phyloP scores from a whole-genome alignment of 371 early-diverging fungal species.

The Mortierella polycephala region DNA sequence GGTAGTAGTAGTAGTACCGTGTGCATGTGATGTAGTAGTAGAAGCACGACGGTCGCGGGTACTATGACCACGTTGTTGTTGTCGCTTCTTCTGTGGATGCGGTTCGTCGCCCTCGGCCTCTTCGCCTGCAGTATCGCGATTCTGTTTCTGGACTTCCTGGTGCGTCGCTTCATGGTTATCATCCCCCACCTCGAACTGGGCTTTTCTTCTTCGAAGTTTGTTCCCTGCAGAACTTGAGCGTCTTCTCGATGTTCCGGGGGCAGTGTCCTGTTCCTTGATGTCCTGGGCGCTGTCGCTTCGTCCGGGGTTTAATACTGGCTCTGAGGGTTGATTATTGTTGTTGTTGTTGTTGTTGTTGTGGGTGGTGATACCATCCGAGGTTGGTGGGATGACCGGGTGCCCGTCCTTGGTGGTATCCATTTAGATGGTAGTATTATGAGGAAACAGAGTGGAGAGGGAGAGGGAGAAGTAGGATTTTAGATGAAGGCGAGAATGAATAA shows the following conservation, averaged over 20 bases:
- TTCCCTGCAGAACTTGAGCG: background rate
- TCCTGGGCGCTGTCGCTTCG: background rate
- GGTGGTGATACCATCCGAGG: background rate
- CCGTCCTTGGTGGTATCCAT: background rate
- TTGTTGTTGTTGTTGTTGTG: background rate
- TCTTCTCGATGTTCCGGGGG: background rate
- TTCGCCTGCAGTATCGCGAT: constrained; percentile 18
- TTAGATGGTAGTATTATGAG: background rate
- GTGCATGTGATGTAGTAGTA: background rate
- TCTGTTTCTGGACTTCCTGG: background rate
- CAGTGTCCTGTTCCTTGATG: background rate
- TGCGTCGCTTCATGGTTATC: constrained; percentile 7
- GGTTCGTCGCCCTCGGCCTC: constrained; percentile 24
- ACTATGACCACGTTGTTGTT: background rate
- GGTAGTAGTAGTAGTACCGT: background rate
- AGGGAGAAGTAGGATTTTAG: constrained; percentile 3
- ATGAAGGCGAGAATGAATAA: background rate
- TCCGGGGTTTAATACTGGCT: background rate
- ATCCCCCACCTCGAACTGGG: constrained; percentile 38
- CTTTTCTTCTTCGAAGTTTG: constrained; percentile 23
- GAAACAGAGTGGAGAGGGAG: background rate
- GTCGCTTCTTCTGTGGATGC: background rate
- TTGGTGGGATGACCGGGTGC: background rate
- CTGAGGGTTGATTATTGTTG: background rate
- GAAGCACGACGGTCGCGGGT: constrained; percentile 1